Conservation (phyloP, 495 filamentous ascomycete species). For the Neurospora tetrasperma region DNA sequence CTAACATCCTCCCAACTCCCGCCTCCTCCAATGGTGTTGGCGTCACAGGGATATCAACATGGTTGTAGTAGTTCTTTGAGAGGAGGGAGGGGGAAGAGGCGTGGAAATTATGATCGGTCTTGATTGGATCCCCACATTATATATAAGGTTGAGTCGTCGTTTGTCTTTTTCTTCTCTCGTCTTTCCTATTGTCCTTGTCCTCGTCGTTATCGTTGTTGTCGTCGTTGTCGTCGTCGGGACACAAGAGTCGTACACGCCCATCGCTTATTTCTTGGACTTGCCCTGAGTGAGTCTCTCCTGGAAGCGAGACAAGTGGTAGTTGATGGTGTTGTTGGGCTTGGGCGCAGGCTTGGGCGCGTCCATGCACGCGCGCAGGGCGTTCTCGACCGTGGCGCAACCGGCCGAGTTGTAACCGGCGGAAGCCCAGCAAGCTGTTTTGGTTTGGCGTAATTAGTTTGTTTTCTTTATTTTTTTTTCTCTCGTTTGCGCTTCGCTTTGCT, state of each 20-base stretch:
- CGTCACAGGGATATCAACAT: too few relatives aligned
- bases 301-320: slow-evolving; percentile 85
- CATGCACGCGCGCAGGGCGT: slow-evolving; percentile 84
- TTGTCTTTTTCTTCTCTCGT: too few relatives aligned
- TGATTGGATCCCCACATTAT: too few relatives aligned
- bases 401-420: slow-evolving; percentile 64
- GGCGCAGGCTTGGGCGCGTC: slow-evolving; percentile 61
- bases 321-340: slow-evolving; percentile 77
- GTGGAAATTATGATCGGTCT: too few relatives aligned
- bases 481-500: too few relatives aligned
- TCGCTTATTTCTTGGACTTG: slow-evolving; percentile 44
- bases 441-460: not conserved
- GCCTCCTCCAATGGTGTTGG: not conserved
- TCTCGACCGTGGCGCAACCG: slow-evolving; percentile 72
- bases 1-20: not conserved
- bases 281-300: slow-evolving; percentile 69
- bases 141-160: too few relatives aligned
- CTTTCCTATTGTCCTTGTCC: too few relatives aligned
- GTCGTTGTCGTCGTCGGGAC: not conserved
- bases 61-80: not conserved
- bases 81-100: too few relatives aligned
- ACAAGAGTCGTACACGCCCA: not conserved
- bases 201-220: not conserved
- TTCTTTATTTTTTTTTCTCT: too few relatives aligned
- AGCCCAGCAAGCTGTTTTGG: slow-evolving; percentile 76